phyloP scores from a whole-genome alignment of 306 rosid species.

The Mimosa bimucronata region DNA sequence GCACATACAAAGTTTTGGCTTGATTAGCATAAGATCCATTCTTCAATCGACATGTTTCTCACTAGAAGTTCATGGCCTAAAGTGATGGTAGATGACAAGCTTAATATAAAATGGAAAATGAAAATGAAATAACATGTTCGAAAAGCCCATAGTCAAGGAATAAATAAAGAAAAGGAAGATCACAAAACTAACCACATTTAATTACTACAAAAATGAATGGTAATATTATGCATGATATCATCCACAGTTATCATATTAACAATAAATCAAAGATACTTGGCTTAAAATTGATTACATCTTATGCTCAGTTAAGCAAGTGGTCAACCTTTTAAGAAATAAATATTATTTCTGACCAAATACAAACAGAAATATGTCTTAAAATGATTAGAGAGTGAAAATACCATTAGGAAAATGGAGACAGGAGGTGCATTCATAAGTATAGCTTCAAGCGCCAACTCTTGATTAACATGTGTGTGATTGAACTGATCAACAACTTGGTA shows the following conservation, averaged over 20 bases:
- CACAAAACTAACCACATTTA: conserved; percentile 1
- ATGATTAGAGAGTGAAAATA: conserved; percentile 40
- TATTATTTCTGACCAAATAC: conserved; percentile 18
- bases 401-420: conserved; percentile 56
- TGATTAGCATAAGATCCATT: background rate
- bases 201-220: background rate
- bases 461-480: conserved; percentile 42
- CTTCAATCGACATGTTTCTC: conserved; percentile 18
- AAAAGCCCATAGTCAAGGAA: conserved; percentile 21
- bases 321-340: conserved; percentile 1
- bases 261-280: conserved; percentile 7
- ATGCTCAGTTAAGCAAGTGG: conserved; percentile 26
- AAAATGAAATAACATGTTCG: background rate
- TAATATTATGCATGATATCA: conserved; percentile 6
- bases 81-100: conserved; percentile 15
- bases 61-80: conserved; percentile 11
- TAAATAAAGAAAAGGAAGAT: conserved; percentile 21
- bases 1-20: background rate
- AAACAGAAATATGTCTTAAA: background rate
- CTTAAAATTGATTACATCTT: conserved; percentile 24
- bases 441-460: conserved; percentile 64
- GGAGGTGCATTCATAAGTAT: conserved; percentile 75
- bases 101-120: conserved; percentile 3
- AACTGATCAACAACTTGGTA: conserved; percentile 46
- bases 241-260: background rate